A percentile compares a stretch with the other conserved stretches of the same genome.
phyloP scores from a whole-genome alignment of 176 grass and related monocot genomes.

The Cocos nucifera region DNA sequence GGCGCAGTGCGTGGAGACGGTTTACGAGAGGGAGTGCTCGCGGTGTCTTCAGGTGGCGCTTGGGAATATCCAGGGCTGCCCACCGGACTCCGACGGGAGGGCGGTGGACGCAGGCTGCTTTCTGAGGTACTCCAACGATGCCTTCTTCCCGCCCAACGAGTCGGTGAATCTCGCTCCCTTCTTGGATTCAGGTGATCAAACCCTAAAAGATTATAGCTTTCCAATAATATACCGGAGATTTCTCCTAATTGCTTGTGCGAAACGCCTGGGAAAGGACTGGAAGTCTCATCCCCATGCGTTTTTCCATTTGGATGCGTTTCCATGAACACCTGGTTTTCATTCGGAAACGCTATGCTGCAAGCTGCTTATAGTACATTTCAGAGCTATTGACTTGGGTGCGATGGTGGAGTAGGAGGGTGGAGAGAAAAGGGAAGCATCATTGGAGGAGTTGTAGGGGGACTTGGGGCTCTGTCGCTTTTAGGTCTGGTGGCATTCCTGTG shows the following conservation, averaged over 20 bases:
- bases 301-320: too few species aligned
- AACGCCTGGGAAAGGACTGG: too few species aligned
- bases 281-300: too few species aligned
- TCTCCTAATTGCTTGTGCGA: too few species aligned
- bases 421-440: slow-evolving; percentile 32
- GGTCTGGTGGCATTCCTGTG: slow-evolving; percentile 36
- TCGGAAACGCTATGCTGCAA: too few species aligned
- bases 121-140: slow-evolving; percentile 58
- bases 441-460: slow-evolving; percentile 47
- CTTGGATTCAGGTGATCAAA: slow-evolving; percentile 47
- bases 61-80: slow-evolving; percentile 51
- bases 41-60: slow-evolving; percentile 45
- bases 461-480: slow-evolving; percentile 33
- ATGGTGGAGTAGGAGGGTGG: slow-evolving; percentile 30
- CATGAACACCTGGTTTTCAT: too few species aligned
- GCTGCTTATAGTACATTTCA: not conserved
- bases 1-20: slow-evolving; percentile 65
- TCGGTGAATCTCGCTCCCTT: slow-evolving; percentile 44
- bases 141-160: slow-evolving; percentile 58
- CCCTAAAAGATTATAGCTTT: not conserved
- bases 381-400: not conserved
- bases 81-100: slow-evolving; percentile 44
- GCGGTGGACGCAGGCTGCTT: slow-evolving; percentile 67
- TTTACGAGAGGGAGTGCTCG: slow-evolving; percentile 31
- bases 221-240: too few species aligned